These are phyloP conservation scores for Boletus mariae DNA, from an alignment of 1,284 basidiomycete species.

Conservation along the genomic window DNA sequence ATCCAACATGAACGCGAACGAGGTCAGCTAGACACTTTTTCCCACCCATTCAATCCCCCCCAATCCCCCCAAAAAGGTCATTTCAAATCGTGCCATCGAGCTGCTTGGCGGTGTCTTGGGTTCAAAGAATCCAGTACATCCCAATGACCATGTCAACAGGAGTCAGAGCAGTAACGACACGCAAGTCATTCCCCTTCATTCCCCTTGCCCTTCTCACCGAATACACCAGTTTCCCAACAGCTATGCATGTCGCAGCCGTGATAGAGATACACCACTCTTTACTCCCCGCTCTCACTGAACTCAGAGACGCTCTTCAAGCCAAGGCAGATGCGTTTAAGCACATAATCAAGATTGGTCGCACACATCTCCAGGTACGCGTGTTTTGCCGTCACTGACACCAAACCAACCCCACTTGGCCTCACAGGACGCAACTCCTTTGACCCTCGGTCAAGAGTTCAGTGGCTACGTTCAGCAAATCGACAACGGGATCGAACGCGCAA, in stretches of 20 bases:
- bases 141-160: conserved; percentile 99
- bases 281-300: conserved; percentile 82
- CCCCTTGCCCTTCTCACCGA: conserved; percentile 1
- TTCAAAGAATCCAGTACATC: conserved; percentile 96
- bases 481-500: conserved; percentile 87
- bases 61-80: conserved; percentile 57
- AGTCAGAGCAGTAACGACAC: conserved; percentile 99
- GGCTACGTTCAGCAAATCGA: conserved; percentile 96
- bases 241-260: conserved; percentile 98
- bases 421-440: conserved; percentile 95
- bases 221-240: conserved; percentile 85
- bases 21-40: conserved; percentile 46
- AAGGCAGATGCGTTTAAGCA: conserved; percentile 82
- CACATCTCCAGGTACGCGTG: conserved; percentile 77
- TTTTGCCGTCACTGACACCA: background rate
- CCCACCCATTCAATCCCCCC: background rate
- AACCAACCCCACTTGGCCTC: background rate
- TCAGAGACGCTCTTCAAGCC: conserved; percentile 79
- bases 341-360: conserved; percentile 99
- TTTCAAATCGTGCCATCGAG: conserved; percentile 98
- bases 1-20: conserved; percentile 99
- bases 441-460: conserved; percentile 97
- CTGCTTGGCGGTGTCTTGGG: conserved; percentile 94
- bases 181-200: conserved; percentile 41
- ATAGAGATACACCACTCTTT: conserved; percentile 81